These are phyloP conservation scores for Gyromitra esculenta DNA, from an alignment of 2,329 filamentous ascomycete genomes.

Conservation along the genomic window DNA sequence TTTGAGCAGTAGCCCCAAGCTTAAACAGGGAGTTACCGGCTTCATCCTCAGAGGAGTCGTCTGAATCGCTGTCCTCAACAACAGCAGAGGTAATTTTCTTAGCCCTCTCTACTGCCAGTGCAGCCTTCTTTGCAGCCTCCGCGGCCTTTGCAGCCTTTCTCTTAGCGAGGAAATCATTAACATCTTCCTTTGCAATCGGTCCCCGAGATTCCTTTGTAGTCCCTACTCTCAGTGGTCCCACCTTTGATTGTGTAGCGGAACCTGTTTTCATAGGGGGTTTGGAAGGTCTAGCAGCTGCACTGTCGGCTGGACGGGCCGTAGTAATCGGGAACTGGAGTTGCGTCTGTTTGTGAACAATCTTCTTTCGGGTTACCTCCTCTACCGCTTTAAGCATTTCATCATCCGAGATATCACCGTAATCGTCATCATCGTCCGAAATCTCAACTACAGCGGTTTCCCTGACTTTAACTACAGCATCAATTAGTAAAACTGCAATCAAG, in stretches of 20 bases:
- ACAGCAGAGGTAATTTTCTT: constrained; percentile 27
- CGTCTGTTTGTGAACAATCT: constrained; percentile 40
- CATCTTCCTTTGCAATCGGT: constrained; percentile 36
- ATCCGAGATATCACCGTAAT: constrained; percentile 54
- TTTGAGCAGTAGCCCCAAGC: constrained; percentile 59
- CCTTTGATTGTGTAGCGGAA: constrained; percentile 20
- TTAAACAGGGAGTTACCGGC: constrained; percentile 52
- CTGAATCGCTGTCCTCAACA: constrained; percentile 40
- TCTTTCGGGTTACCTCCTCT: constrained; percentile 31
- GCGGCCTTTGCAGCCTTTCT: constrained; percentile 52
- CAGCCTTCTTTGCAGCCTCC: constrained; percentile 51
- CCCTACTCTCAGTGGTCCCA: constrained; percentile 38
- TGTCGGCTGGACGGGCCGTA: constrained; percentile 36
- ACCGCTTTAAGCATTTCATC: constrained; percentile 49
- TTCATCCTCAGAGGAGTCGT: constrained; percentile 50
- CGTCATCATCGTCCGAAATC: constrained; percentile 55
- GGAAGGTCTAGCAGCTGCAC: constrained; percentile 36
- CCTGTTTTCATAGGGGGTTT: constrained; percentile 38
- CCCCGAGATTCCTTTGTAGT: constrained; percentile 40
- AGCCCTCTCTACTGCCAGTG: constrained; percentile 37
- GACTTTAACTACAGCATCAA: constrained; percentile 24
- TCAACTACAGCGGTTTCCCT: constrained; percentile 52
- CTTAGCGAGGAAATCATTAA: constrained; percentile 48
- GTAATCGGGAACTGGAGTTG: constrained; percentile 51
- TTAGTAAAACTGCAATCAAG: constrained; percentile 35